Evolutionary conservation across 345 rosid genomes (phyloP), one percentile per base, ranked within the genome.

Genomic region (thale cress (Arabidopsis thaliana)): DNA sequence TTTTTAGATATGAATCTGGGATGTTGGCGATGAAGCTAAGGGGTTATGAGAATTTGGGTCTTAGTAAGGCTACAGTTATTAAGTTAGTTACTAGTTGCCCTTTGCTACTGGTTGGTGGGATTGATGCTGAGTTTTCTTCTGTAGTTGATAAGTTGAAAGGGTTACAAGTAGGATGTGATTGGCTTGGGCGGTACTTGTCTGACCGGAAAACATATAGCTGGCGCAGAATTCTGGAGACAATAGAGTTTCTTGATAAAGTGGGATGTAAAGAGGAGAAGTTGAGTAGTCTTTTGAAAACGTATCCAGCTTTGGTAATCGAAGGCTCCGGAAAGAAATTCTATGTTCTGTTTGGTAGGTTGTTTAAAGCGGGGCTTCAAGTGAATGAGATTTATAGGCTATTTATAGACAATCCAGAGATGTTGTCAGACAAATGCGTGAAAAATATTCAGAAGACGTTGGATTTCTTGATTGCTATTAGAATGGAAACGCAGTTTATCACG

Each of bases 61-160:
- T 91, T 8, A 75, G 87, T 40, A 81, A 73, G 71, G 71, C 60
- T 16, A 78, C 83, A 0, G 90, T 93, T 10, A 76, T 88, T 63
- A 93, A 88, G 78, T 69, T 91, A 37, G 87, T 82, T 52, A 76
- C 53, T 72, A 81, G 91, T 53, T 89, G 89, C 65, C 91, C 96
- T 0, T 72, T 57, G 11, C 82, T 88, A 51, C 71, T 93, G 76
- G 76, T 82, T 63, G 84, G 89, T 59, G 82, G 71, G 69, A 73
- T 85, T 67, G 84, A 93, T 67, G 4, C 51, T 20, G 77, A 78
- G 10, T 87, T 93, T 74, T 82, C 80, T 72, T 63, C 60, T 58
- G 86, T 87, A 62, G 81, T 89, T 56, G 85, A 85, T 56, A 86
- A 83, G 74, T 48, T 91, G 42, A 84, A 74, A 40, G 74, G 48